Conservation (phyloP, 768 basidiomycete genomes). For the Suillus decipiens region DNA sequence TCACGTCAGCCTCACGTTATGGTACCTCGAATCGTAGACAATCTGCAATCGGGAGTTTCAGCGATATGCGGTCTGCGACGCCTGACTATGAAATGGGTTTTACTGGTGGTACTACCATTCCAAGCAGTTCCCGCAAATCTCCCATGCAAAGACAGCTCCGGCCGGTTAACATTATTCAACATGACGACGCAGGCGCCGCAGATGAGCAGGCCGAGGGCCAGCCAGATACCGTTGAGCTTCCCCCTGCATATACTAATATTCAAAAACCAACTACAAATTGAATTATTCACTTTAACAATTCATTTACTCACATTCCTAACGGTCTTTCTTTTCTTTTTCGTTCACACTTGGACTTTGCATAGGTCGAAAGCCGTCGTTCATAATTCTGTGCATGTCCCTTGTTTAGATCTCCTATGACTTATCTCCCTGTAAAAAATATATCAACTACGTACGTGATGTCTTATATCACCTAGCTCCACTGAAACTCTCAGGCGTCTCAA, state of each 20-base stretch:
- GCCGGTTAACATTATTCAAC: slow-evolving; percentile 80
- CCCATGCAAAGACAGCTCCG: slow-evolving; percentile 52
- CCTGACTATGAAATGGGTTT: slow-evolving; percentile 38
- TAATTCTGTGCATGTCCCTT: not conserved
- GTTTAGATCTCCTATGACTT: not conserved
- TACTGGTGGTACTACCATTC: slow-evolving; percentile 21
- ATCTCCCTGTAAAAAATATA: not conserved
- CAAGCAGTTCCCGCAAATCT: slow-evolving; percentile 37
- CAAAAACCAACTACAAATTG: slow-evolving; percentile 14
- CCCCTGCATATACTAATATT: slow-evolving; percentile 80
- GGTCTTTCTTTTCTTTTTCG: not conserved
- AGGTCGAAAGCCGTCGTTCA: not conserved
- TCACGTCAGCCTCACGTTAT: slow-evolving; percentile 26
- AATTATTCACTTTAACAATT: not conserved
- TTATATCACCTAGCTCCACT: slow-evolving; percentile 4
- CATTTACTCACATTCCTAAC: not conserved
- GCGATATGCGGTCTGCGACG: slow-evolving; percentile 47
- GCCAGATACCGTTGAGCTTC: slow-evolving; percentile 77
- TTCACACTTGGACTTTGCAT: not conserved
- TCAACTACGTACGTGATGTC: not conserved
- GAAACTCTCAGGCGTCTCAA: slow-evolving; percentile 6
- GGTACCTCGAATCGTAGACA: slow-evolving; percentile 27
- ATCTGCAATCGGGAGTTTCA: slow-evolving; percentile 26
- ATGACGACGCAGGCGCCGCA: slow-evolving; percentile 76
- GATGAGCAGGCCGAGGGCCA: slow-evolving; percentile 39